Evolutionary conservation across 306 rosid genomes (phyloP), one percentile per base, ranked within the genome.

Genomic region (Sechiopsis laciniata): DNA sequence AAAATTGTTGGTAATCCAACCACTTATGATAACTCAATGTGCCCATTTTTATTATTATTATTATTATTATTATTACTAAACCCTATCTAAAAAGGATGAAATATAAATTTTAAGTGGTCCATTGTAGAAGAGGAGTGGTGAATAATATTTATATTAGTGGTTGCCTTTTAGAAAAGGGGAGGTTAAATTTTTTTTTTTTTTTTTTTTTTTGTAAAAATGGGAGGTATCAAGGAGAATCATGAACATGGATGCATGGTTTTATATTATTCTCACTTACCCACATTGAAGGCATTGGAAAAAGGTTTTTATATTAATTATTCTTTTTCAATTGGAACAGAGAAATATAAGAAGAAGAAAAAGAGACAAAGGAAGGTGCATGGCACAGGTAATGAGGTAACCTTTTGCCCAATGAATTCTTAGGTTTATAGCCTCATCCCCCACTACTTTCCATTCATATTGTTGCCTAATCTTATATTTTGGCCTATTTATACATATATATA

Each of bases 391-490:
- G 60, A 55, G 26, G 20, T 55, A 8, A 55, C 24, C 60, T 17
- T 55, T 55, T 55, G 60, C 60, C 60, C 60, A 55, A 17, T 55
- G 13, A 55, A 4, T 55, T 55, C 60, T 55, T 55, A 55, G 60
- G 26, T 55, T 19, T 55, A 19, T 55, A 55, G 26, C 24, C 59
- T 55, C 59, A 8, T 17, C 60, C 19, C 24, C 59, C 37, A 32
- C 37, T 3, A 55, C 12, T 55, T 19, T 22, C 60, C 60, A 55
- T 55, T 55, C 14, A 55, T 10, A 55, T 55, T 55, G 24, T 17
- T 55, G 13, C 10, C 2, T 15, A 48, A 48, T 55, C 20, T 55
- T 55, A 2, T 55, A 17, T 55, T 7, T 55, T 17, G 9, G 17
- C 13, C 11, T 52, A 52, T 12, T 13, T 3, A 51, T 32, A 5